These are phyloP conservation scores for Cercophora samala DNA, from an alignment of 495 filamentous ascomycete species.

Conservation along the genomic window DNA sequence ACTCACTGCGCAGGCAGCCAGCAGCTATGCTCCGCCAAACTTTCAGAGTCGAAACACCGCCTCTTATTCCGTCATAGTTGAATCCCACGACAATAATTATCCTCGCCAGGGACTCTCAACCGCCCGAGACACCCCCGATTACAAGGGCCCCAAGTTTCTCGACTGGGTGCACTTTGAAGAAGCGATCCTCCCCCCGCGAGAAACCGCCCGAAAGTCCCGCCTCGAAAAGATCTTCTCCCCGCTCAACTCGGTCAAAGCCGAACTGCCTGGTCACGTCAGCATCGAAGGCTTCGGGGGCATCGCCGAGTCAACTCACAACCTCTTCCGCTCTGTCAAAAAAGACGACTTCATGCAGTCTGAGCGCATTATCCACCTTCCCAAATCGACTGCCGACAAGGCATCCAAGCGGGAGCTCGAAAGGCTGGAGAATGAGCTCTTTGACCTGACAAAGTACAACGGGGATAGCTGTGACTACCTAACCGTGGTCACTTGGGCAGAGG, in stretches of 20 bases:
- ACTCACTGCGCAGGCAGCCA: background rate
- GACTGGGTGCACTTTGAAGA: conserved; percentile 25
- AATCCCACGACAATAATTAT: background rate
- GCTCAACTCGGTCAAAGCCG: conserved; percentile 23
- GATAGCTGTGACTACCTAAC: conserved; percentile 21
- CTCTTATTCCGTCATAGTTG: conserved; percentile 9
- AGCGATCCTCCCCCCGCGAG: conserved; percentile 17
- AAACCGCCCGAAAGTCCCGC: conserved; percentile 23
- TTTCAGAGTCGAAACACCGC: background rate
- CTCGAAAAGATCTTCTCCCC: conserved; percentile 21
- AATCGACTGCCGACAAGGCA: background rate
- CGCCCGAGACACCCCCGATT: background rate
- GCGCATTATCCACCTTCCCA: conserved; percentile 19
- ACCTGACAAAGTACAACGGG: conserved; percentile 27
- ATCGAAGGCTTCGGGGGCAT: conserved; percentile 29
- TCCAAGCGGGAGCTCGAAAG: conserved; percentile 24
- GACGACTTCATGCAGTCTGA: conserved; percentile 28
- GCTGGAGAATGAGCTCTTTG: conserved; percentile 29
- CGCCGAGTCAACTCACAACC: conserved; percentile 25
- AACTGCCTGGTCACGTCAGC: conserved; percentile 23
- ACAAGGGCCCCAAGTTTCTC: conserved; percentile 17
- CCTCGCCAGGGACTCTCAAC: background rate
- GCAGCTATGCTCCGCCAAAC: background rate
- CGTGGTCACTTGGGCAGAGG: conserved; percentile 27
- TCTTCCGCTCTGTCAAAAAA: conserved; percentile 27